Base-by-base conservation (phyloP, 2,329 filamentous ascomycete genomes). In the Knoxdaviesia capensis region DNA sequence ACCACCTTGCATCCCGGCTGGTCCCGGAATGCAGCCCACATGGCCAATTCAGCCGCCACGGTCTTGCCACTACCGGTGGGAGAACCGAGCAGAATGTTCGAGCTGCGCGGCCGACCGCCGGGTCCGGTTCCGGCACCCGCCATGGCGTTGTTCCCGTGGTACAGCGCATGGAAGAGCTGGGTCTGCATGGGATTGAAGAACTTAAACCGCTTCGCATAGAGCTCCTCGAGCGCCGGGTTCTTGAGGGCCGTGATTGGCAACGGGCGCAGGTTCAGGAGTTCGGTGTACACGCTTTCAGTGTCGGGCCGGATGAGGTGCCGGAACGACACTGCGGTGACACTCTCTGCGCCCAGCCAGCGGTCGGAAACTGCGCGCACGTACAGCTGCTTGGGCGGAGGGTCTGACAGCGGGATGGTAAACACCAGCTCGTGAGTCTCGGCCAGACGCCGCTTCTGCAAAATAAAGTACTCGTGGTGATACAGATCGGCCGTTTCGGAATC, bases 111-210 rank as follows among this genome's bases (percentile, higher is more conserved):
- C 20, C 20, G 20, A 20, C 20, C 20, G 20, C 20, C 20, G 20
- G 20, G 20, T 20, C 20, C 20, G 20, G 20, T 20, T 20, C 20
- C 20, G 20, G 20, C 20, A 20, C 20, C 20, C 20, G 20, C 20
- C 20, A 20, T 20, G 20, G 20, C 20, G 20, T 20, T 20, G 20
- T 20, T 20, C 20, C 20, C 20, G 55, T 96, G 80, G 50, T 98
- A 98, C 33, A 98, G 71, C 9, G 85, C 88, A 53, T 98, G 90
- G 60, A 98, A 98, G 41, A 98, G 85, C 54, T 98, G 90, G 0
- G 90, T 96, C 59, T 98, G 90, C 92, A 98, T 96, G 0, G 90
- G 90, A 54, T 98, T 98, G 68, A 98, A 98, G 59, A 80, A 98
- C 48, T 90, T 80, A 58, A 98, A 98, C 32, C 86, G 74, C 55